Evolutionary conservation across 768 basidiomycete genomes (phyloP), one percentile per base, ranked within the genome.

Genomic region (Sutorius australiensis): DNA sequence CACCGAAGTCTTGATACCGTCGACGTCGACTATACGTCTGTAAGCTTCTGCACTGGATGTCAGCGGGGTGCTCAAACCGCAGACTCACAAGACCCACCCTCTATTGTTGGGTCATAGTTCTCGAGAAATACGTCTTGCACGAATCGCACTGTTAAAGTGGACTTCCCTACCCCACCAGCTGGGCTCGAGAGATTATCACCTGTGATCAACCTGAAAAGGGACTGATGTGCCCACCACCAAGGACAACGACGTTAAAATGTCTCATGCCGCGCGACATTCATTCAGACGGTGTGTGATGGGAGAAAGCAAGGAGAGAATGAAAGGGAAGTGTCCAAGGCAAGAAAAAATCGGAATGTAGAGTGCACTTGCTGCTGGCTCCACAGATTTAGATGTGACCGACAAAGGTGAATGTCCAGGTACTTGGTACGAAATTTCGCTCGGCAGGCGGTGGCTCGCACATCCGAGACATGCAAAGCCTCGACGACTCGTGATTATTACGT

Each of bases 111-210:
- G 65, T 92, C 87, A 67, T 91, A 91, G 58, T 79, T 79, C 61
- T 88, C 85, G 30, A 88, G 73, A 67, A 89, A 91, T 40, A 80
- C 75, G 67, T 87, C 81, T 58, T 79, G 78, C 43, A 89, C 81
- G 66, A 86, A 91, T 53, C 88, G 81, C 61, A 89, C 84, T 65
- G 89, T 90, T 32, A 93, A 75, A 12, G 91, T 89, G 24, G 89
- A 92, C 71, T 93, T 93, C 44, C 91, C 91, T 48, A 93, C 90
- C 21, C 91, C 91, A 62, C 91, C 91, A 64, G 89, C 89, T 91
- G 52, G 49, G 46, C 56, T 37, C 10, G 42, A 48, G 49, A 47
- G 21, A 49, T 49, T 60, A 48, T 37, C 46, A 8, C 11, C 42
- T 31, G 43, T 12, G 16, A 37, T 12, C 19, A 33, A 42, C 48